Conservation (phyloP, 2,329 filamentous ascomycete genomes). For the Bipolaris bicolor region DNA sequence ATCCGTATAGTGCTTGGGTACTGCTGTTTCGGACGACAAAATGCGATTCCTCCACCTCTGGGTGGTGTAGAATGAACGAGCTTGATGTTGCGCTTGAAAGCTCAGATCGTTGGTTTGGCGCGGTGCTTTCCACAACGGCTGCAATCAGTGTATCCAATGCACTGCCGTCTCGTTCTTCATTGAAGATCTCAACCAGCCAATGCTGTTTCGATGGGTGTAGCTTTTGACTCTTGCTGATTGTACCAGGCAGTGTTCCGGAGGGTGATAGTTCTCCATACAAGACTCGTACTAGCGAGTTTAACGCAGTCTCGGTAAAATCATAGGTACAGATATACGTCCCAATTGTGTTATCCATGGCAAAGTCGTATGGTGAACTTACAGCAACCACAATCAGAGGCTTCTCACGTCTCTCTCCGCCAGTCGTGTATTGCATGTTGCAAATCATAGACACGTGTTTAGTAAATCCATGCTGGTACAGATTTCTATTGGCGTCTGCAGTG, state of each 20-base stretch:
- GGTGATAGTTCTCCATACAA: slow-evolving; percentile 76
- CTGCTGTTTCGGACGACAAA: slow-evolving; percentile 94
- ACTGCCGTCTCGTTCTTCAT: slow-evolving; percentile 74
- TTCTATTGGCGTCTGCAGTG: slow-evolving; percentile 91
- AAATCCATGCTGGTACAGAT: slow-evolving; percentile 91
- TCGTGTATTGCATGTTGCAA: slow-evolving; percentile 77
- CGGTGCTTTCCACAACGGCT: slow-evolving; percentile 69
- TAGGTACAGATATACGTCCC: slow-evolving; percentile 95
- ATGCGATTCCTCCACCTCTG: slow-evolving; percentile 78
- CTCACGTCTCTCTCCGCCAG: slow-evolving; percentile 72
- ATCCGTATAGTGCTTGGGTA: slow-evolving; percentile 88
- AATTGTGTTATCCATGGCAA: slow-evolving; percentile 88
- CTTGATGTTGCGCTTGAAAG: slow-evolving; percentile 71
- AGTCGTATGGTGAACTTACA: slow-evolving; percentile 95
- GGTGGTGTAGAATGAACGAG: slow-evolving; percentile 76
- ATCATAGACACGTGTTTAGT: slow-evolving; percentile 97
- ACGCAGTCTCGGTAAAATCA: slow-evolving; percentile 91
- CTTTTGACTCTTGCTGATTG: slow-evolving; percentile 85
- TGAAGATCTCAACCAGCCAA: slow-evolving; percentile 92
- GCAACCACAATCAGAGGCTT: slow-evolving; percentile 91
- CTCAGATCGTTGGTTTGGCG: slow-evolving; percentile 71
- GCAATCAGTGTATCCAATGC: slow-evolving; percentile 78
- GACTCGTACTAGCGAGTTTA: slow-evolving; percentile 81
- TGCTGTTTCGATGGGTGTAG: slow-evolving; percentile 87
- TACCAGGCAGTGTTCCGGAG: slow-evolving; percentile 66